Percentiles rank a stretch among this genome's conserved stretches.
Evolutionary conservation across 345 rosid genomes (phyloP).

Genomic region (Salix suchowensis): DNA sequence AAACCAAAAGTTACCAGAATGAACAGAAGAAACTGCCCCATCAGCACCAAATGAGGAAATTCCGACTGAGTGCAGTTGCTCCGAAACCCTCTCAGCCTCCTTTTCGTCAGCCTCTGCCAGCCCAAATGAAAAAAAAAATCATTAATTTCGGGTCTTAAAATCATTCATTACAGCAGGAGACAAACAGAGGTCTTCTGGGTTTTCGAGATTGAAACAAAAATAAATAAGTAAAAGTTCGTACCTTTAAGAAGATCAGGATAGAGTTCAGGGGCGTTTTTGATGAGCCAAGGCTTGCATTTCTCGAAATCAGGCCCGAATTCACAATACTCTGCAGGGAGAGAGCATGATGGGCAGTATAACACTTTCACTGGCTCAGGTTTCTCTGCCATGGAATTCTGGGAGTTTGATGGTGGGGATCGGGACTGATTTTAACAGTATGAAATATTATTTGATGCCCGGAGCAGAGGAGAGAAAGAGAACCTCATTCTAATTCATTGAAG

Average conservation of each 20-base stretch:
- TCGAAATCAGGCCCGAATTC: slow-evolving; percentile 91
- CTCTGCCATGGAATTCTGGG: slow-evolving; percentile 5
- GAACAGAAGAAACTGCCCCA: slow-evolving; percentile 45
- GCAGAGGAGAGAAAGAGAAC: background rate
- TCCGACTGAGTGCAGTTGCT: slow-evolving; percentile 62
- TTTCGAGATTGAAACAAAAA: background rate
- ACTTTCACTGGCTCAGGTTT: slow-evolving; percentile 55
- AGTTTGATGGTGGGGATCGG: background rate
- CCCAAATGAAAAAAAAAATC: background rate
- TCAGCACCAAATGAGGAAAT: slow-evolving; percentile 53
- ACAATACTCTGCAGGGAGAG: slow-evolving; percentile 86
- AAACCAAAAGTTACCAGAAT: slow-evolving; percentile 16
- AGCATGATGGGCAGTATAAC: slow-evolving; percentile 47
- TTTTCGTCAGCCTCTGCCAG: slow-evolving; percentile 54
- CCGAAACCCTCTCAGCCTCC: slow-evolving; percentile 60
- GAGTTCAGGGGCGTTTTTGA: slow-evolving; percentile 70
- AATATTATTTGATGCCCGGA: background rate
- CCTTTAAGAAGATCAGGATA: slow-evolving; percentile 90
- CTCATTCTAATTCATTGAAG: background rate
- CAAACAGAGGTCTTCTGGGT: background rate
- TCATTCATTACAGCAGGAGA: background rate
- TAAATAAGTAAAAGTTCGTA: background rate
- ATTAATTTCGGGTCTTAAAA: background rate
- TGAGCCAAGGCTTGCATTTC: slow-evolving; percentile 90
- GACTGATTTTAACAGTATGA: background rate